Percentiles rank a stretch among this genome's conserved stretches.
Evolutionary conservation across 768 basidiomycete genomes (phyloP).

Genomic region (Astraeus odoratus): DNA sequence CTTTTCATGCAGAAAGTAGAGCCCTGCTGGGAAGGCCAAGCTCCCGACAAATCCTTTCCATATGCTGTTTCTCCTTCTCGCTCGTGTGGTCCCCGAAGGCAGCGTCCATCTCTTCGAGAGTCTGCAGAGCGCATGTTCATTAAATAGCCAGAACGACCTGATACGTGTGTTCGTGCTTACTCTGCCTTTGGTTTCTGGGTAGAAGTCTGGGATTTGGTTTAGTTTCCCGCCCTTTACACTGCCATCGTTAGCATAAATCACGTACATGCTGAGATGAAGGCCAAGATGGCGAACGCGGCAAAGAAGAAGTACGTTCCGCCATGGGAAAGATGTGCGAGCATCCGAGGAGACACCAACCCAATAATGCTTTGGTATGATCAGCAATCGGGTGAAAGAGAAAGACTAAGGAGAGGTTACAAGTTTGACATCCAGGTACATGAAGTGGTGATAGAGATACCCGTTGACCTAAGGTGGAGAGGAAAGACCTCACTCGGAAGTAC

Average conservation of each 20-base stretch:
- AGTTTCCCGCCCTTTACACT: background rate
- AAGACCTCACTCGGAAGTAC: conserved; percentile 37
- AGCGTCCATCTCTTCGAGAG: conserved; percentile 28
- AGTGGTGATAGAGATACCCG: conserved; percentile 35
- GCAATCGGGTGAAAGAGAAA: background rate
- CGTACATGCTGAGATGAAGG: conserved; percentile 25
- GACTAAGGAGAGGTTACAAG: conserved; percentile 15
- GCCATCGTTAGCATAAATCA: background rate
- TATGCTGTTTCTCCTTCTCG: conserved; percentile 20
- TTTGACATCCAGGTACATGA: conserved; percentile 38
- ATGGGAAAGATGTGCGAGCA: conserved; percentile 14
- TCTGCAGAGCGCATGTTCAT: conserved; percentile 11
- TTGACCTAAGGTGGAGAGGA: conserved; percentile 34
- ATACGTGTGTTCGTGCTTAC: conserved; percentile 10
- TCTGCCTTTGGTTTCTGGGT: conserved; percentile 27
- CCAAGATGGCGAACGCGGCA: conserved; percentile 20
- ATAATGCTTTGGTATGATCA: conserved; percentile 12
- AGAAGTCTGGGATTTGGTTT: conserved; percentile 17
- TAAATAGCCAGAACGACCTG: background rate
- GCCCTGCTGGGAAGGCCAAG: conserved; percentile 23
- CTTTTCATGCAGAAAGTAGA: conserved; percentile 12
- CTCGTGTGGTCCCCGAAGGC: conserved; percentile 25
- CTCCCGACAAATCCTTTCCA: conserved; percentile 22
- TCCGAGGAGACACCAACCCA: conserved; percentile 23
- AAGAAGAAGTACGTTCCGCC: conserved; percentile 25